phyloP scores from a whole-genome alignment of 192 early-diverging fungal genomes.

The Gamsiella multidivaricata region DNA sequence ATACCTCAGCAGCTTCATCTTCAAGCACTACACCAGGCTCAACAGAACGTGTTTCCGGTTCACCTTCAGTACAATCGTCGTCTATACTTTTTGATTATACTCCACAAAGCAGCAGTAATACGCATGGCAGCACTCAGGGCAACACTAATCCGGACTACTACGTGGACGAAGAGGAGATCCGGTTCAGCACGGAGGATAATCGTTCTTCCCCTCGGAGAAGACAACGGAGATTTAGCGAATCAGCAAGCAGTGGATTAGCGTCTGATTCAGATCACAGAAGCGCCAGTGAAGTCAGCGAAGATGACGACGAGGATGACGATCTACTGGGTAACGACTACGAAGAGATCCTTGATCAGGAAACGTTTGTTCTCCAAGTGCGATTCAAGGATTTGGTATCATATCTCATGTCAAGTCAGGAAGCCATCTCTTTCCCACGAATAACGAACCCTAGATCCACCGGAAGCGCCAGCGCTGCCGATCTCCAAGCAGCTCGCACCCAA shows the following conservation, averaged over 20 bases:
- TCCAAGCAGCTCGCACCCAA: constrained; percentile 2
- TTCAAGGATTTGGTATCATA: constrained; percentile 37
- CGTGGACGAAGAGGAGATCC: constrained; percentile 30
- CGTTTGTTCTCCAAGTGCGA: constrained; percentile 33
- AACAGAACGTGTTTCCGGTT: too few relatives aligned
- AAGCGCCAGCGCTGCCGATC: neutral
- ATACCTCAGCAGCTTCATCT: neutral
- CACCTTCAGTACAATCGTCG: neutral
- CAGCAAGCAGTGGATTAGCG: too few relatives aligned
- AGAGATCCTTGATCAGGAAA: constrained; percentile 31
- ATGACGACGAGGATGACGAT: constrained; percentile 21
- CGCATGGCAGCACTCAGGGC: too few relatives aligned
- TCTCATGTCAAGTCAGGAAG: constrained; percentile 33
- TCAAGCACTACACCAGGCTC: neutral
- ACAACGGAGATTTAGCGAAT: too few relatives aligned
- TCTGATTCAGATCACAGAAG: neutral
- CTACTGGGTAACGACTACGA: constrained; percentile 37
- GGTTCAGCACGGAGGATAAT: constrained; percentile 24
- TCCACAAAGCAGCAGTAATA: neutral
- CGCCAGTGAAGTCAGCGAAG: neutral
- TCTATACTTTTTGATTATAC: constrained; percentile 24
- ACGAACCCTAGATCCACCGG: neutral
- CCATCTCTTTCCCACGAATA: constrained; percentile 16
- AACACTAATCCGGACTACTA: constrained; percentile 13
- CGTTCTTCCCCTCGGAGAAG: neutral